These are phyloP conservation scores for Mrakia frigida DNA, from an alignment of 768 basidiomycete species.

Conservation along the genomic window DNA sequence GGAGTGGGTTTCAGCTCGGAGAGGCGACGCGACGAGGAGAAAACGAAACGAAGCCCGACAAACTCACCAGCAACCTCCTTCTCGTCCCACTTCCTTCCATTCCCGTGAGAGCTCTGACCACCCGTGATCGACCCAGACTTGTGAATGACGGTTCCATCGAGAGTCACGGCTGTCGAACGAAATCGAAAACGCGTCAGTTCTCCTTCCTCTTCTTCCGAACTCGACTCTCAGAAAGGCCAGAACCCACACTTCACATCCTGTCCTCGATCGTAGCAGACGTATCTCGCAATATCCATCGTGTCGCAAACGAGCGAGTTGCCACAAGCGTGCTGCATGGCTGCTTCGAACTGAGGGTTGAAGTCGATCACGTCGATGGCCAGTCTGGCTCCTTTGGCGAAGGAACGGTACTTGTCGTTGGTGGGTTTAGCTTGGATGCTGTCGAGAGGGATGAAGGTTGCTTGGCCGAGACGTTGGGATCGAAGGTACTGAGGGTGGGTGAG, in stretches of 20 bases:
- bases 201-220: too few species aligned
- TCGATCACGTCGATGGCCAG: constrained; percentile 81
- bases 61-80: constrained; percentile 75
- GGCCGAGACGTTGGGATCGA: constrained; percentile 87
- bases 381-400: constrained; percentile 79
- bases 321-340: constrained; percentile 94
- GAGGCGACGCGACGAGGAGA: not conserved
- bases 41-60: not conserved
- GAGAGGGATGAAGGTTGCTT: constrained; percentile 97
- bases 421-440: constrained; percentile 94
- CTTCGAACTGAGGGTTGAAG: constrained; percentile 74
- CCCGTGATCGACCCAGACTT: constrained; percentile 97
- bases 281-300: constrained; percentile 83
- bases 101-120: constrained; percentile 70
- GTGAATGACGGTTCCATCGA: constrained; percentile 95
- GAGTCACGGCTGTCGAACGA: constrained; percentile 63
- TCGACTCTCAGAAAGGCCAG: too few species aligned
- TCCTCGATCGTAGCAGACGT: constrained; percentile 86
- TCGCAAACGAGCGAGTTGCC: constrained; percentile 94
- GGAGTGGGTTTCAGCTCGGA: not conserved
- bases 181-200: constrained; percentile 4
- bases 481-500: constrained; percentile 59
- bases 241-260: constrained; percentile 89
- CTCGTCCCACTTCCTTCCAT: constrained; percentile 88
- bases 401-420: constrained; percentile 87